A percentile compares a stretch with the other conserved stretches of the same genome.
phyloP scores from a whole-genome alignment of 768 basidiomycete species.

The Rhizopogon roseolus region DNA sequence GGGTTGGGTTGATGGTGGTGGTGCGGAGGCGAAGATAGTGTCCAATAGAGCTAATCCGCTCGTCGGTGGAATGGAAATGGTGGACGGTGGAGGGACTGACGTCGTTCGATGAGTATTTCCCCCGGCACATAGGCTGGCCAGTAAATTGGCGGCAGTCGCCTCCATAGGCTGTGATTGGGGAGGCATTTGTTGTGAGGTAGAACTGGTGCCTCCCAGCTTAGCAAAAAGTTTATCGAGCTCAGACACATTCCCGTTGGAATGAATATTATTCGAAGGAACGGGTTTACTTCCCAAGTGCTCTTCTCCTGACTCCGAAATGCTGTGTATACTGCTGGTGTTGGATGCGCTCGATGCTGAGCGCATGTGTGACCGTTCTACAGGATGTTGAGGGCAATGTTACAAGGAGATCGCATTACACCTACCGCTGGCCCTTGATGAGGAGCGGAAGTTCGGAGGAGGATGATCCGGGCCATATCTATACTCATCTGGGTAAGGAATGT shows the following conservation, averaged over 20 bases:
- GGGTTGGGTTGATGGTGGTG: constrained; percentile 12
- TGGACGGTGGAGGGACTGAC: constrained; percentile 23
- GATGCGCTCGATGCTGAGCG: constrained; percentile 30
- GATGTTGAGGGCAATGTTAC: constrained; percentile 4
- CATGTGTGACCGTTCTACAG: constrained; percentile 18
- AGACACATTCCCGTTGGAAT: constrained; percentile 20
- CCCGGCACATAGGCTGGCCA: constrained; percentile 34
- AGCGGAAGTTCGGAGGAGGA: constrained; percentile 50
- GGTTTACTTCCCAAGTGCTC: constrained; percentile 12
- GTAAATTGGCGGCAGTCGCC: constrained; percentile 37
- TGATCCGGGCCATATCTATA: constrained; percentile 65
- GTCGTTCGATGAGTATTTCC: constrained; percentile 19
- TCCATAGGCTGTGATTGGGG: constrained; percentile 15
- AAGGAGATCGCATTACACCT: not conserved
- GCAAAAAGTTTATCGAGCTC: constrained; percentile 42
- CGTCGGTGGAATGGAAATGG: constrained; percentile 21
- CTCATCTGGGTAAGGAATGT: constrained; percentile 66
- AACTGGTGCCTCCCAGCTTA: constrained; percentile 24
- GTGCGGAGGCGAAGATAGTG: constrained; percentile 72
- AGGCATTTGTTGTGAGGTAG: constrained; percentile 5
- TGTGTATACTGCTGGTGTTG: constrained; percentile 28
- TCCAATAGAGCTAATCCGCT: constrained; percentile 61
- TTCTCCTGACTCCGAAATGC: constrained; percentile 28
- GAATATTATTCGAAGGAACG: constrained; percentile 7
- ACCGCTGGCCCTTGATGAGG: constrained; percentile 25